Conservation (phyloP, 305 asterid species). For the Plantago rigida region DNA sequence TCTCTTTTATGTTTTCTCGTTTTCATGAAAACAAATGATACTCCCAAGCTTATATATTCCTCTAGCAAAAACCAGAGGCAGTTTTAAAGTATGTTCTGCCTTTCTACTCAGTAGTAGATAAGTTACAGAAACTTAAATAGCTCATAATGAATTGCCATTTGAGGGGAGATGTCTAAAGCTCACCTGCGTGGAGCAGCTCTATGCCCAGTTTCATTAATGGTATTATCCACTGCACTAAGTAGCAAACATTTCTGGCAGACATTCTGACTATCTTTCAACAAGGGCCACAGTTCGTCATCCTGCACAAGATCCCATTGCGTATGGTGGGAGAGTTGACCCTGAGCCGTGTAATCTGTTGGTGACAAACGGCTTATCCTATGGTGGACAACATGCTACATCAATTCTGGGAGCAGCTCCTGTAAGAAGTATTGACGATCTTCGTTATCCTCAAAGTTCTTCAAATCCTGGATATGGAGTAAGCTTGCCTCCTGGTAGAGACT, state of each 20-base stretch:
- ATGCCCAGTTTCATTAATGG: conserved; percentile 39
- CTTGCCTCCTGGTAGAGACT: conserved; percentile 98
- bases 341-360: conserved; percentile 55
- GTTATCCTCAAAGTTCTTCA: conserved; percentile 56
- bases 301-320: conserved; percentile 65
- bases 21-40: background rate
- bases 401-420: conserved; percentile 89
- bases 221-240: conserved; percentile 56
- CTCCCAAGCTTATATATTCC: background rate
- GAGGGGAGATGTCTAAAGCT: conserved; percentile 17
- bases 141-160: conserved; percentile 18
- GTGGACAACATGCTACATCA: conserved; percentile 66
- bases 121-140: background rate
- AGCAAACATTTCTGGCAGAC: conserved; percentile 91
- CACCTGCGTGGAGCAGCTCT: conserved; percentile 32
- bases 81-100: background rate
- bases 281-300: conserved; percentile 61
- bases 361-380: conserved; percentile 53
- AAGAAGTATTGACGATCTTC: conserved; percentile 57
- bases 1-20: background rate
- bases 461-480: conserved; percentile 98
- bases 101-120: background rate
- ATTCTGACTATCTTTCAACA: conserved; percentile 77
- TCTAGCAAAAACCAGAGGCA: background rate
- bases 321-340: conserved; percentile 63